Base-by-base conservation (phyloP, 2,329 filamentous ascomycete species). In the Aspergillus cejpii region DNA sequence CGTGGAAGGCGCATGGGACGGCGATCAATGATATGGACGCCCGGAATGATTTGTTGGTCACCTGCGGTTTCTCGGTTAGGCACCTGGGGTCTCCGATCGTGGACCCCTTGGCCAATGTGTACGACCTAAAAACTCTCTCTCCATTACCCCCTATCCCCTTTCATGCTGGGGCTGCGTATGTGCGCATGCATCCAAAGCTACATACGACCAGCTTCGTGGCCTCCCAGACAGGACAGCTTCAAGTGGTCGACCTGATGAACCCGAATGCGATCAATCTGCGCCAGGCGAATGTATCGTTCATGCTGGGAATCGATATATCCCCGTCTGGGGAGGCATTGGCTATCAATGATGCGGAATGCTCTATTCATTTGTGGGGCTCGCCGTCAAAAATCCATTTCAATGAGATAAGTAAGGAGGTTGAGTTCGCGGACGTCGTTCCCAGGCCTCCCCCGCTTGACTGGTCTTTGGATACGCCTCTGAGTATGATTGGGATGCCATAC, bases 1-100 rank as follows among this genome's bases (percentile, higher is more conserved):
- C 80, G 8, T 98, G 92, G 86, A 87, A 87, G 62, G 89, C 91
- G 0, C 92, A 98, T 62, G 84, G 84, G 1, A 86, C 87, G 6
- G 80, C 83, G 41, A 87, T 98, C 63, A 95, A 88, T 65, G 91
- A 97, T 64, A 96, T 98, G 87, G 92, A 98, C 70, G 88, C 90
- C 6, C 87, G 92, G 61, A 87, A 92, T 60, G 91, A 97, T 64
- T 92, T 92, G 54, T 81, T 98, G 43, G 85, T 97, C 17, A 97
- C 92, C 3, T 98, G 92, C 65, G 92, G 92, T 27, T 94, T 87
- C 68, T 94, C 91, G 1, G 78, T 88, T 19, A 81, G 91, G 54
- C 88, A 90, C 59, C 76, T 87, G 53, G 80, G 84, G 27, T 81
- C 81, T 31, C 85, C 86, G 51, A 89, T 94, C 72, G 79, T 94